Evolutionary conservation across 805 yeast species (phyloP).

Genomic region (Cyberlindnera maritima): DNA sequence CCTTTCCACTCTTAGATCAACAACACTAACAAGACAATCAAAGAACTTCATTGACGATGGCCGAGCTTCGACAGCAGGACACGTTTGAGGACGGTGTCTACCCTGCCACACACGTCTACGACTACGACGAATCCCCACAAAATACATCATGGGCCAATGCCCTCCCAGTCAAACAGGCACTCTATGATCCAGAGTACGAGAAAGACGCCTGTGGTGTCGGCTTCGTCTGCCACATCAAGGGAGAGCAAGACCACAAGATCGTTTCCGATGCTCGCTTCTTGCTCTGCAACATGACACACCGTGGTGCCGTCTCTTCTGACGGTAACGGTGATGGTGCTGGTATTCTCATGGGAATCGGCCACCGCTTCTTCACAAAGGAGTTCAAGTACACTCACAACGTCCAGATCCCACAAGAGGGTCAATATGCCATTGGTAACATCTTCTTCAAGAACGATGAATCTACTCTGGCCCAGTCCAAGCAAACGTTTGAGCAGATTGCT

Average conservation of each 20-base stretch:
- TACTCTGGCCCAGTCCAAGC: conserved; percentile 64
- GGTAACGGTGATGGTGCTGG: conserved; percentile 99
- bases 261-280: conserved; percentile 85
- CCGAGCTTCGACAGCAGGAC: conserved; percentile 16
- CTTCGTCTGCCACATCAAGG: conserved; percentile 92
- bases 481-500: conserved; percentile 82
- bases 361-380: conserved; percentile 81
- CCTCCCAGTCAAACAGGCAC: conserved; percentile 81
- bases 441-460: conserved; percentile 85
- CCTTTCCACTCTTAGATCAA: background rate
- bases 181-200: conserved; percentile 90
- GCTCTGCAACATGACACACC: conserved; percentile 96
- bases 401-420: conserved; percentile 73
- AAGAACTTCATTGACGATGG: conserved; percentile 1
- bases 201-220: conserved; percentile 99
- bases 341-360: conserved; percentile 89
- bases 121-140: conserved; percentile 71
- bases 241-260: conserved; percentile 82
- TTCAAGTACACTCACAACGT: conserved; percentile 68
- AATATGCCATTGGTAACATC: conserved; percentile 92
- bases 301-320: conserved; percentile 96
- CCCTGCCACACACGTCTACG: conserved; percentile 20
- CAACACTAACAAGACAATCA: background rate
- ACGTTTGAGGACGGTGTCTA: conserved; percentile 14
- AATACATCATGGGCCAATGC: conserved; percentile 92